Conservation (phyloP, 805 yeast species). For the Yamadazyma akitaensis region DNA sequence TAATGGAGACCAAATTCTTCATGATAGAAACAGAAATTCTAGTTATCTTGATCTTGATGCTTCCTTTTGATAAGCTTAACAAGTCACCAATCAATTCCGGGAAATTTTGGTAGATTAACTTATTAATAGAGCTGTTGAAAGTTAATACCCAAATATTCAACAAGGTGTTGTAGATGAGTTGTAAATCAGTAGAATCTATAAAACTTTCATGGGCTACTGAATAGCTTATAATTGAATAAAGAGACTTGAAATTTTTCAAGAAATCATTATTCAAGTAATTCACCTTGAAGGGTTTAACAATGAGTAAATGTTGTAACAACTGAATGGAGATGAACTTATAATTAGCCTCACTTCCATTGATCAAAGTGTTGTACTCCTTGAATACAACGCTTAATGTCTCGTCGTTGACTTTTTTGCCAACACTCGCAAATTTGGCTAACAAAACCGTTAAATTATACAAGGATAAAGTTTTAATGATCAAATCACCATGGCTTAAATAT, state of each 20-base stretch:
- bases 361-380: conserved; percentile 32
- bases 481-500: conserved; percentile 54
- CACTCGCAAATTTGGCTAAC: conserved; percentile 28
- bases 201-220: conserved; percentile 9
- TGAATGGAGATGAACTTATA: conserved; percentile 61
- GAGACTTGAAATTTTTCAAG: conserved; percentile 30
- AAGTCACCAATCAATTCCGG: conserved; percentile 52
- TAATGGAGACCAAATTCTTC: conserved; percentile 51
- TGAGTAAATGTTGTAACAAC: conserved; percentile 57
- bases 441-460: conserved; percentile 53
- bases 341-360: conserved; percentile 37
- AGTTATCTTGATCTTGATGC: conserved; percentile 89
- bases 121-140: conserved; percentile 56
- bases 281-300: conserved; percentile 50
- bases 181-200: conserved; percentile 53
- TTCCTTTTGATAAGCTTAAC: conserved; percentile 62
- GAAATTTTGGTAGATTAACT: conserved; percentile 48
- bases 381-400: conserved; percentile 39
- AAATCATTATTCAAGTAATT: conserved; percentile 41
- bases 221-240: conserved; percentile 17
- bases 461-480: conserved; percentile 51
- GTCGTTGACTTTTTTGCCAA: conserved; percentile 27
- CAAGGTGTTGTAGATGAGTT: conserved; percentile 77
- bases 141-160: conserved; percentile 83
- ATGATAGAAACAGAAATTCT: conserved; percentile 78